phyloP scores from a whole-genome alignment of 805 yeast genomes.

The Saturnispora serradocipensis region DNA sequence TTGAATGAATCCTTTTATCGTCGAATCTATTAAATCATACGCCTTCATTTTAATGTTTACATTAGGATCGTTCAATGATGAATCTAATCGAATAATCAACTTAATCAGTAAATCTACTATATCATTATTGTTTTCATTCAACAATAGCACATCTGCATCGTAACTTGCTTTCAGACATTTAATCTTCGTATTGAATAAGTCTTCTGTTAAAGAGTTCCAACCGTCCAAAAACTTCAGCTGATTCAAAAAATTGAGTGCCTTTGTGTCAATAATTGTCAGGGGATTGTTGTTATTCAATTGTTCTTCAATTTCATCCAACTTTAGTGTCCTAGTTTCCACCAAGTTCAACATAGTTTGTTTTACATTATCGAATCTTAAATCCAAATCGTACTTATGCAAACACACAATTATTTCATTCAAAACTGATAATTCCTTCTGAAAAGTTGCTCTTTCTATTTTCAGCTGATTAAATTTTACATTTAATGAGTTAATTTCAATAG shows the following conservation, averaged over 20 bases:
- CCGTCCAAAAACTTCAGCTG: constrained; percentile 43
- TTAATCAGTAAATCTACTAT: constrained; percentile 6
- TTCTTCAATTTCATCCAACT: constrained; percentile 15
- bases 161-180: constrained; percentile 36
- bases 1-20: neutral
- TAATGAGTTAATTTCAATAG: neutral
- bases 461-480: neutral
- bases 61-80: neutral
- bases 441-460: neutral
- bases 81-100: constrained; percentile 3
- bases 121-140: neutral
- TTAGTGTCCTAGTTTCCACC: neutral
- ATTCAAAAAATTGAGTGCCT: constrained; percentile 37
- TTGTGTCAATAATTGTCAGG: constrained; percentile 27
- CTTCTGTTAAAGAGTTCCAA: constrained; percentile 43
- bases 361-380: neutral
- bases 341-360: neutral
- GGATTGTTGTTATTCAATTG: constrained; percentile 42
- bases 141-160: constrained; percentile 33
- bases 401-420: neutral
- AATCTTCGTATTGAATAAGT: constrained; percentile 31
- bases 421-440: neutral
- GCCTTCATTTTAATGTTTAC: neutral
- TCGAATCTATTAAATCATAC: constrained; percentile 1
- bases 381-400: neutral